Evolutionary conservation across 1,139 yeast species (phyloP).

Genomic region (Scheffersomyces stambukii): DNA sequence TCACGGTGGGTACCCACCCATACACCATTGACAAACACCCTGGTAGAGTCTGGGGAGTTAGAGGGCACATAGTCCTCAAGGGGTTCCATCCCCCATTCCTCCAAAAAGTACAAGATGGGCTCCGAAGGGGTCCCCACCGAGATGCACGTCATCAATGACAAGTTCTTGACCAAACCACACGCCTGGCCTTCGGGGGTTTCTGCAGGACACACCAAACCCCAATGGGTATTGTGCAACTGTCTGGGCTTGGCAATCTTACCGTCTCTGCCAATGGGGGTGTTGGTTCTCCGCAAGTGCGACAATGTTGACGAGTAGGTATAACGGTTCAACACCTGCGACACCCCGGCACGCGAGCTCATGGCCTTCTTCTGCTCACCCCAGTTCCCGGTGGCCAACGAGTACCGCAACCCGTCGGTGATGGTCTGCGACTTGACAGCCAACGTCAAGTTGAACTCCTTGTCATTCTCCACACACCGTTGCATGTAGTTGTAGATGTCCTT

Average conservation of each 20-base stretch:
- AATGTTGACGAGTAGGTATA: conserved; percentile 96
- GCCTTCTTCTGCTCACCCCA: conserved; percentile 99
- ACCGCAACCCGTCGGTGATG: conserved; percentile 93
- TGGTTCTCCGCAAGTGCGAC: conserved; percentile 97
- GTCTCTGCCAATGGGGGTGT: conserved; percentile 98
- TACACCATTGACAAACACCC: conserved; percentile 96
- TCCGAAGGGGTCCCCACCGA: conserved; percentile 98
- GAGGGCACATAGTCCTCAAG: conserved; percentile 94
- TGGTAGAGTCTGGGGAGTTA: conserved; percentile 84
- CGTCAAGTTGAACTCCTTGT: conserved; percentile 92
- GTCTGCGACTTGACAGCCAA: conserved; percentile 96
- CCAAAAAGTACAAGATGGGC: conserved; percentile 87
- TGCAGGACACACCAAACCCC: conserved; percentile 99
- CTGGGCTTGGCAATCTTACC: conserved; percentile 98
- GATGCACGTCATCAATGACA: conserved; percentile 94
- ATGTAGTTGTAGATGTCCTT: conserved; percentile 94
- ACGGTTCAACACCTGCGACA: conserved; percentile 95
- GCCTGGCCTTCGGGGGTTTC: conserved; percentile 99
- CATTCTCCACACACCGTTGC: conserved; percentile 98
- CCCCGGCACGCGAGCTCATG: conserved; percentile 99
- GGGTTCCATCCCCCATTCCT: conserved; percentile 99
- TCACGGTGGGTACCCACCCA: conserved; percentile 99
- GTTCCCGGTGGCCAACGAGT: conserved; percentile 97
- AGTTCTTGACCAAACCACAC: conserved; percentile 95
- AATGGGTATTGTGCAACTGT: conserved; percentile 97